A percentile compares a stretch with the other conserved stretches of the same genome.
Conservation (phyloP, 352 stramenopile species). For the Salisapilia sapeloensis region DNA sequence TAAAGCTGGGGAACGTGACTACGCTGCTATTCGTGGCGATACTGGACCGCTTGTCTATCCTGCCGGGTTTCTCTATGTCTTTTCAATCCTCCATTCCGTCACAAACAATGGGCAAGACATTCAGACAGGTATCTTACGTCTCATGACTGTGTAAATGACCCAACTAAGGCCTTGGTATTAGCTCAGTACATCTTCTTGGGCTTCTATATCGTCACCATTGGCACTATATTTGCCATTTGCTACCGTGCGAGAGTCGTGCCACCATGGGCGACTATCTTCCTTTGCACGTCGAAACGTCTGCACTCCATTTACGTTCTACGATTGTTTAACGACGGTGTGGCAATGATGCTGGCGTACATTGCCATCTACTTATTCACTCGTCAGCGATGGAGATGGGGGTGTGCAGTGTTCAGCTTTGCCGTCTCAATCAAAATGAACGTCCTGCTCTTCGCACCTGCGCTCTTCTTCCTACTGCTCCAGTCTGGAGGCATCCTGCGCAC, state of each 20-base stretch:
- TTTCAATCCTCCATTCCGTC: conserved; percentile 84
- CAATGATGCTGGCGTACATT: conserved; percentile 92
- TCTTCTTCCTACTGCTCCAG: conserved; percentile 93
- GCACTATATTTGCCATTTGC: conserved; percentile 82
- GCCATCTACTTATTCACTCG: conserved; percentile 79
- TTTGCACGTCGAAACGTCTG: conserved; percentile 90
- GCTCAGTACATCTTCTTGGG: conserved; percentile 91
- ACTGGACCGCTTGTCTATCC: conserved; percentile 98
- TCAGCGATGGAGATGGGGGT: conserved; percentile 78
- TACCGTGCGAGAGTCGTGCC: conserved; percentile 53
- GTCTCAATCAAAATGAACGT: conserved; percentile 99
- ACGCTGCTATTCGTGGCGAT: conserved; percentile 88
- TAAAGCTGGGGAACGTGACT: conserved; percentile 89
- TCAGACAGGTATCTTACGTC: conserved; percentile 1
- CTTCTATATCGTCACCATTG: conserved; percentile 89
- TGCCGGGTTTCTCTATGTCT: conserved; percentile 96
- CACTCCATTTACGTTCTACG: conserved; percentile 98
- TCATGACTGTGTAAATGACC: conserved; percentile 4
- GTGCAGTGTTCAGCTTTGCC: conserved; percentile 89
- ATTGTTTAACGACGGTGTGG: conserved; percentile 97
- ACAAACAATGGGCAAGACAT: conserved; percentile 79
- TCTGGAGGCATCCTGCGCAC: conserved; percentile 64
- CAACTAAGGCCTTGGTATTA: conserved; percentile 6
- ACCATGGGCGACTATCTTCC: conserved; percentile 80
- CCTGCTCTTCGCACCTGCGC: conserved; percentile 91